Conservation (phyloP, 768 basidiomycete species). For the Lactifluus piperatus region DNA sequence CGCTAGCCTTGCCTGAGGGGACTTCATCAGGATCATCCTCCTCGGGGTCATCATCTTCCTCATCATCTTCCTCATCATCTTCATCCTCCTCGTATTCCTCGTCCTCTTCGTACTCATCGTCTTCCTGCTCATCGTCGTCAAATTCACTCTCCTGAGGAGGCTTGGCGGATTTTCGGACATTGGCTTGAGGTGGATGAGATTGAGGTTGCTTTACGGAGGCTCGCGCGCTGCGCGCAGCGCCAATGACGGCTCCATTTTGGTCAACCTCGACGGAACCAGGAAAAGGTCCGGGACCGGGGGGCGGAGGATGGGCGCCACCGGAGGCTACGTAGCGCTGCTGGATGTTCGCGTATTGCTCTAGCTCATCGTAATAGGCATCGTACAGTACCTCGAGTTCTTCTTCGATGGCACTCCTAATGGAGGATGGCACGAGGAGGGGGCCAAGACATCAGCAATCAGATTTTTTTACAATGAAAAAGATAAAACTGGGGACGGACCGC, state of each 20-base stretch:
- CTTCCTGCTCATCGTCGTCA: slow-evolving; percentile 55
- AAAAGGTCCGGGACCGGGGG: slow-evolving; percentile 95
- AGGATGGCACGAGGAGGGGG: background rate
- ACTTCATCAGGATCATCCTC: slow-evolving; percentile 44
- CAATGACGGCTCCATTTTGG: slow-evolving; percentile 72
- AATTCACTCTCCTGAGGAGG: slow-evolving; percentile 50
- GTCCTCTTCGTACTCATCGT: slow-evolving; percentile 44
- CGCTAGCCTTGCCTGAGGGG: slow-evolving; percentile 23
- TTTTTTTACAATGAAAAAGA: slow-evolving; percentile 23
- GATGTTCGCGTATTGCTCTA: slow-evolving; percentile 98
- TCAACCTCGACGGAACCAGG: slow-evolving; percentile 97
- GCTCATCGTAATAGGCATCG: slow-evolving; percentile 99
- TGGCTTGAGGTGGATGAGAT: slow-evolving; percentile 27
- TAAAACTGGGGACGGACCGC: slow-evolving; percentile 52
- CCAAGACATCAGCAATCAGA: slow-evolving; percentile 21
- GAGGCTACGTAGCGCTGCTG: slow-evolving; percentile 93
- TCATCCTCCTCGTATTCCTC: slow-evolving; percentile 49
- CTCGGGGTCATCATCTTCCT: slow-evolving; percentile 60
- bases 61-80: slow-evolving; percentile 61
- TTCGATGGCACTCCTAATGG: slow-evolving; percentile 88
- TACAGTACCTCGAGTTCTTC: slow-evolving; percentile 99
- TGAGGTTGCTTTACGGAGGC: slow-evolving; percentile 18
- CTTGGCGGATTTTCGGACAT: slow-evolving; percentile 39
- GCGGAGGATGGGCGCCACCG: slow-evolving; percentile 82
- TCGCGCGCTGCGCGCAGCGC: slow-evolving; percentile 19